phyloP scores from a whole-genome alignment of 2,329 filamentous ascomycete genomes.

The Pyrenophora graminea region DNA sequence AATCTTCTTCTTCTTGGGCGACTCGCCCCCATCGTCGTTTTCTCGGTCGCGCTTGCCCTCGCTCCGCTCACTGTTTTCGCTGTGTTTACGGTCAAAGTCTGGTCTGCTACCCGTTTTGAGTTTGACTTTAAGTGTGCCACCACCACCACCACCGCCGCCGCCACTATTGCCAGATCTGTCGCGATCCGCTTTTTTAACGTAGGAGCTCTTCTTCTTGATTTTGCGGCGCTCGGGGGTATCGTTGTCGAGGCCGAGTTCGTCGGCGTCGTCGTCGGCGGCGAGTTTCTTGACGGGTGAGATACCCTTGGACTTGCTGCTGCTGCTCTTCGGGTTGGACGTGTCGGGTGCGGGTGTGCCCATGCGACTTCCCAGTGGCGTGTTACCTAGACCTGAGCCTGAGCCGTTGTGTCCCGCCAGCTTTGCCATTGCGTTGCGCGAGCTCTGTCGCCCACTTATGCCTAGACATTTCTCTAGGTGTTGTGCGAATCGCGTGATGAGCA shows the following conservation, averaged over 20 bases:
- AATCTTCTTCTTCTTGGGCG: slow-evolving; percentile 46
- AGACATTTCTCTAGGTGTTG: slow-evolving; percentile 66
- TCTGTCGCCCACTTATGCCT: slow-evolving; percentile 59
- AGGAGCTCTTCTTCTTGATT: slow-evolving; percentile 56
- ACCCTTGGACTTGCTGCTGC: slow-evolving; percentile 26
- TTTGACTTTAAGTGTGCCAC: slow-evolving; percentile 38
- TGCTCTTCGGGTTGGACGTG: slow-evolving; percentile 29
- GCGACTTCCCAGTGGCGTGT: slow-evolving; percentile 50
- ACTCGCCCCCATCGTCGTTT: slow-evolving; percentile 36
- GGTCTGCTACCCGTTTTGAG: slow-evolving; percentile 36
- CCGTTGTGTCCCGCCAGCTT: slow-evolving; percentile 48
- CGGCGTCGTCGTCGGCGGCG: slow-evolving; percentile 28
- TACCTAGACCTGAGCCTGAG: slow-evolving; percentile 46
- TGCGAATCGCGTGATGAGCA: slow-evolving; percentile 64
- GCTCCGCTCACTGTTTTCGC: slow-evolving; percentile 34
- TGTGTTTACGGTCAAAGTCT: slow-evolving; percentile 36
- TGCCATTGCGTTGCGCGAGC: slow-evolving; percentile 55
- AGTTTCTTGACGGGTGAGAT: slow-evolving; percentile 37
- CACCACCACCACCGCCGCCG: slow-evolving; percentile 1
- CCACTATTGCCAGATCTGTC: slow-evolving; percentile 28
- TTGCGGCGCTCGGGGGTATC: slow-evolving; percentile 50
- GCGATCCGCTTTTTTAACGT: slow-evolving; percentile 48
- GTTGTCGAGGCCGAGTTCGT: slow-evolving; percentile 48
- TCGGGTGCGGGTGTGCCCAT: slow-evolving; percentile 49
- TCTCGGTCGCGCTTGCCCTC: slow-evolving; percentile 44